These are phyloP conservation scores for Trichoderma atrobrunneum DNA, from an alignment of 2,329 filamentous ascomycete species.

Conservation along the genomic window DNA sequence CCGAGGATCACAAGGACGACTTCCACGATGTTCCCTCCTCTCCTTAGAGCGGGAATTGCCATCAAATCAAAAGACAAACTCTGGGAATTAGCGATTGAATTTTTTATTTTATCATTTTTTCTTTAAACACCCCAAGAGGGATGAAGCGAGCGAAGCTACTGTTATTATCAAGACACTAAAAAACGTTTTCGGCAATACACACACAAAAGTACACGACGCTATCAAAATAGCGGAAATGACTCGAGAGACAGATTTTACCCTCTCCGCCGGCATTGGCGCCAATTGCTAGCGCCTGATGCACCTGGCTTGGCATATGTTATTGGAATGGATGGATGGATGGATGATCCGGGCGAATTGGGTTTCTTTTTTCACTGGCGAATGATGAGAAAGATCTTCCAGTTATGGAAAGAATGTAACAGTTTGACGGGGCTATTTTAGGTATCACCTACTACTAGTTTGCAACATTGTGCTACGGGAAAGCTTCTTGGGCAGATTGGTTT, in stretches of 20 bases:
- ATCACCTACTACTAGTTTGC: neutral
- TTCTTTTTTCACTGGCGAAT: slow-evolving; percentile 1
- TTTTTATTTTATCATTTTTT: neutral
- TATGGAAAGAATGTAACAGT: slow-evolving; percentile 9
- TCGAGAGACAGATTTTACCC: neutral
- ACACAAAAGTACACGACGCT: neutral
- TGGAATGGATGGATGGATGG: slow-evolving; percentile 8
- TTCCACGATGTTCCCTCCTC: slow-evolving; percentile 42
- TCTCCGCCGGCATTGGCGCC: slow-evolving; percentile 4
- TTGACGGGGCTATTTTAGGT: neutral
- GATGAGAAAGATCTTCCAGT: neutral
- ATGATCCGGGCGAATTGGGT: neutral
- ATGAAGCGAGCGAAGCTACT: slow-evolving; percentile 11
- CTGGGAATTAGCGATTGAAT: neutral
- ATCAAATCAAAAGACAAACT: neutral
- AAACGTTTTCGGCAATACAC: neutral
- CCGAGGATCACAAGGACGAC: slow-evolving; percentile 55
- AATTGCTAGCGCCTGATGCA: neutral
- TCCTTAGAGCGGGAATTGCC: neutral
- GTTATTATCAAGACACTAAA: neutral
- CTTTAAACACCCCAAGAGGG: neutral
- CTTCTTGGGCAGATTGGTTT: neutral
- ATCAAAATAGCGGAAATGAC: neutral
- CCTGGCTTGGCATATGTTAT: slow-evolving; percentile 16
- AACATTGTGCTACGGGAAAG: slow-evolving; percentile 5